Conservation (phyloP, 805 yeast species). For the Candida saitoana region DNA sequence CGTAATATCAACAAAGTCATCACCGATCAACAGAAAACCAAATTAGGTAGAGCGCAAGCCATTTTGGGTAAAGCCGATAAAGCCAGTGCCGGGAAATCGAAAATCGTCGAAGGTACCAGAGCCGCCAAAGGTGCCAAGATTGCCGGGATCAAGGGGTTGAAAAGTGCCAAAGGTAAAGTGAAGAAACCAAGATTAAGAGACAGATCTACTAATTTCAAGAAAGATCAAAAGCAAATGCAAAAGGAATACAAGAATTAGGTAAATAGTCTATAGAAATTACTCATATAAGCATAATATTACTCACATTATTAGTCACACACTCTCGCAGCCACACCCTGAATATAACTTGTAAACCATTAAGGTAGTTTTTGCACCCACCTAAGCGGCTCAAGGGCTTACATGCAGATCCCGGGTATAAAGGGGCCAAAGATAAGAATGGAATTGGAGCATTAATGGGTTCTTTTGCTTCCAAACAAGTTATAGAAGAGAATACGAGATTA, state of each 20-base stretch:
- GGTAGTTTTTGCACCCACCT: neutral
- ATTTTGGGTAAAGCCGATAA: constrained; percentile 78
- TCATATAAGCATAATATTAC: too few relatives aligned
- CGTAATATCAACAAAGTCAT: constrained; percentile 29
- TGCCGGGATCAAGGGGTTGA: constrained; percentile 57
- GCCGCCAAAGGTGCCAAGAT: constrained; percentile 65
- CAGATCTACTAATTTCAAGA: constrained; percentile 49
- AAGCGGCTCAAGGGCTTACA: neutral
- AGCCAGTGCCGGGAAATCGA: constrained; percentile 51
- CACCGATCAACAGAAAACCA: constrained; percentile 67
- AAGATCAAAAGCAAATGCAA: constrained; percentile 26
- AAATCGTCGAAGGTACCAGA: constrained; percentile 68
- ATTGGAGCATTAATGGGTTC: constrained; percentile 4
- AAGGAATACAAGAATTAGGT: constrained; percentile 7
- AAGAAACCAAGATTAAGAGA: constrained; percentile 60
- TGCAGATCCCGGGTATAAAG: neutral
- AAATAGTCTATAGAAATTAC: neutral
- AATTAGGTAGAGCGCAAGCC: constrained; percentile 73
- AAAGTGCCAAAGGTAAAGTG: constrained; percentile 32
- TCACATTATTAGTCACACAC: neutral
- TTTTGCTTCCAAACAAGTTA: constrained; percentile 5
- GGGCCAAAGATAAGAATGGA: neutral
- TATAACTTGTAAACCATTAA: neutral
- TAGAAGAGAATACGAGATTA: neutral
- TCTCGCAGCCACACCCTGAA: neutral